Conservation (phyloP, 352 stramenopile species). For the Blastocystis hominis region DNA sequence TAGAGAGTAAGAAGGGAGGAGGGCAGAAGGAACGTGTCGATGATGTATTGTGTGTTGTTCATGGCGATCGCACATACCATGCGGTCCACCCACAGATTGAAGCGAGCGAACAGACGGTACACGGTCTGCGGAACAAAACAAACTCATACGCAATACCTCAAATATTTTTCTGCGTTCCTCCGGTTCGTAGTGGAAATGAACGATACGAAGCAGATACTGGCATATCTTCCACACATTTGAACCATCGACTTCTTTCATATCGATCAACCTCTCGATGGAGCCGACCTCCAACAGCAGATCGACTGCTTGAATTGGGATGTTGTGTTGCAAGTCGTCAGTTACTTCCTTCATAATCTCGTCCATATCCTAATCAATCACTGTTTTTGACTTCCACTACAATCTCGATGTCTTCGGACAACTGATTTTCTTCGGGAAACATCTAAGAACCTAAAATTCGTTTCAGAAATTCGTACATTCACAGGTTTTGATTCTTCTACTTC, state of each 20-base stretch:
- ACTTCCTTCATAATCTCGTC: constrained; percentile 23
- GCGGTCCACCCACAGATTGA: constrained; percentile 46
- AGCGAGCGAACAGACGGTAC: constrained; percentile 29
- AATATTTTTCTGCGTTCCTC: constrained; percentile 19
- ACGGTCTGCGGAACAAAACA: background rate
- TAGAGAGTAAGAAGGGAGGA: background rate
- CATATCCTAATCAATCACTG: background rate
- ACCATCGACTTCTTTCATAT: constrained; percentile 49
- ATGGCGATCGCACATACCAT: constrained; percentile 29
- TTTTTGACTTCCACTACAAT: background rate
- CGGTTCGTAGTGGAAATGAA: constrained; percentile 33
- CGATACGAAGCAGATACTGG: constrained; percentile 46
- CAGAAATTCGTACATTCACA: background rate
- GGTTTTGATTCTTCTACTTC: constrained; percentile 27
- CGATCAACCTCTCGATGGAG: background rate
- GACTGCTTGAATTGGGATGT: constrained; percentile 54
- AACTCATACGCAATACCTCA: background rate
- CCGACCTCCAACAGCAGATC: constrained; percentile 36
- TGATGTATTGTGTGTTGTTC: constrained; percentile 33
- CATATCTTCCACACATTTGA: constrained; percentile 57
- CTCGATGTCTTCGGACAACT: background rate
- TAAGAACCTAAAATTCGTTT: background rate
- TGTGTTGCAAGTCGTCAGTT: constrained; percentile 47
- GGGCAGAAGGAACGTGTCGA: background rate
- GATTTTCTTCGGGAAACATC: background rate